Base-by-base conservation (phyloP, 352 stramenopile genomes). In the Phytophthora hibernalis region DNA sequence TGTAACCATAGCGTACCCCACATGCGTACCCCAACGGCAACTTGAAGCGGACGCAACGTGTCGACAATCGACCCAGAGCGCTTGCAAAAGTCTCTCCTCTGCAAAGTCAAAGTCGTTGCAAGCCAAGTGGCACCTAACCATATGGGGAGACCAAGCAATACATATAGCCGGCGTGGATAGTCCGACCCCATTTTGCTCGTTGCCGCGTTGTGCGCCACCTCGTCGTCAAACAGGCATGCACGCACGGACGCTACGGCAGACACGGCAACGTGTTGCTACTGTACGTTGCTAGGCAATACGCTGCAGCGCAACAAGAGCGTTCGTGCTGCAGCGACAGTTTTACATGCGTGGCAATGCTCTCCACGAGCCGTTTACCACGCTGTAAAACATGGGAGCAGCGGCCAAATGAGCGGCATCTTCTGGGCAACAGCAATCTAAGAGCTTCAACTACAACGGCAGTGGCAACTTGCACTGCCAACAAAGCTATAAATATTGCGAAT, bases 111-210 rank as follows among this genome's bases (percentile, higher is more conserved):
- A 61, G 40, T 54, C 40, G 21, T 50, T 67, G 22, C 26, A 18
- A 44, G 61, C 52, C 61, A 68, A 59, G 33, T 21, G 22, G 43
- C 35, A 40, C 11, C 10, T 13, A 47, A 52, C 58, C 64, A 68
- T 63, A 57, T 68, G 64, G 64, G 16, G 38, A 58, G 43, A 56
- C 37, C 44, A 44, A 60, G 13, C 43, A 50, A 4, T n/a, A n/a
- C n/a, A n/a, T n/a, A n/a, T 22, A 55, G 31, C 59, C 31, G 9
- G 22, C 30, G n/a, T 70, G 67, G 61, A 71, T 67, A 71, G 61
- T 71, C 61, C 54, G 38, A 49, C 61, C 47, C 51, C 20, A 26
- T 48, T 48, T 44, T 20, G 37, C n/a, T 44, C 37, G 20, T 74
- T 54, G 66, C 66, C 35, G 18, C 42, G 7, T 71, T 28, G 67